Evolutionary conservation across 2,329 filamentous ascomycete genomes (phyloP).

Genomic region (Scortechinia acanthostroma): DNA sequence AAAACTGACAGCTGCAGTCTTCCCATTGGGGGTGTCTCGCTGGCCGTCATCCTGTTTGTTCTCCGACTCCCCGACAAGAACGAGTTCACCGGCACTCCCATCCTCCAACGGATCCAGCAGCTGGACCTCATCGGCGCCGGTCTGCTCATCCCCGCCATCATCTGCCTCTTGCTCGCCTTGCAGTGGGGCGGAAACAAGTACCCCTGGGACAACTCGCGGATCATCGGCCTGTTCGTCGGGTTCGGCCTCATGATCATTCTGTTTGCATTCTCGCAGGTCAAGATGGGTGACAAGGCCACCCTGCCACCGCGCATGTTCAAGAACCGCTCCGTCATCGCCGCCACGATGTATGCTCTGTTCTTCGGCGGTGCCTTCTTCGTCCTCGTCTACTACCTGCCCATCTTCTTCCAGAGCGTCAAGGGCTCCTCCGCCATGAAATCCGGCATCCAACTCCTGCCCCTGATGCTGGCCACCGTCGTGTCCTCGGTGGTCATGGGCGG

Average conservation of each 20-base stretch:
- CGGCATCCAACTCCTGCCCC: constrained; percentile 44
- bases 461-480: constrained; percentile 40
- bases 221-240: constrained; percentile 22
- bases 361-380: constrained; percentile 43
- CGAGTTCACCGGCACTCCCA: constrained; percentile 14
- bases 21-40: constrained; percentile 35
- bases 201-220: constrained; percentile 15
- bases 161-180: constrained; percentile 43
- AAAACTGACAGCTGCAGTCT: too few relatives aligned
- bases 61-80: constrained; percentile 22
- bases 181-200: constrained; percentile 28
- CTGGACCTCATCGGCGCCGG: constrained; percentile 39
- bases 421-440: constrained; percentile 41
- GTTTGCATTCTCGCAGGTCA: constrained; percentile 27
- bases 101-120: constrained; percentile 27
- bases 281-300: constrained; percentile 31
- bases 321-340: constrained; percentile 27
- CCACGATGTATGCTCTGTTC: constrained; percentile 35
- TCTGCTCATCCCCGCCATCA: constrained; percentile 40
- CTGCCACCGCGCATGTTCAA: constrained; percentile 36
- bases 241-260: constrained; percentile 15
- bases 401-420: constrained; percentile 46
- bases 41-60: constrained; percentile 36
- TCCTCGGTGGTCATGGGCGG: constrained; percentile 33
- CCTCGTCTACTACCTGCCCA: constrained; percentile 43